A percentile compares a stretch with the other conserved stretches of the same genome.
These are phyloP conservation scores for Candida krabiensis DNA, from an alignment of 805 yeast genomes.

Conservation along the genomic window DNA sequence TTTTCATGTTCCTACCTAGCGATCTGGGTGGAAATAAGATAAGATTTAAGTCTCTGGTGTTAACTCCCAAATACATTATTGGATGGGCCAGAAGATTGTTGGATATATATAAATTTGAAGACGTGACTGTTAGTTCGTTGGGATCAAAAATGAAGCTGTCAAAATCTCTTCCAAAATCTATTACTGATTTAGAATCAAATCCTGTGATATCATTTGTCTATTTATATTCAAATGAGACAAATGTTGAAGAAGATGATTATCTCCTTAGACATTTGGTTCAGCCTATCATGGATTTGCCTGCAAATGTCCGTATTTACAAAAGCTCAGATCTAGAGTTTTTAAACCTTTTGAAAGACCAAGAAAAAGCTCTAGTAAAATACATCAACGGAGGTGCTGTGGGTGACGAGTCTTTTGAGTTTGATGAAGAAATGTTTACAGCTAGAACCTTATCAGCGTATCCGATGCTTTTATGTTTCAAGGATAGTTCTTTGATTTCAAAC, in stretches of 20 bases:
- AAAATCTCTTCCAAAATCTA: slow-evolving; percentile 14
- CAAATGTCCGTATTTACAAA: slow-evolving; percentile 52
- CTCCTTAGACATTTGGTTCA: slow-evolving; percentile 61
- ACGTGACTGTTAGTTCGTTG: slow-evolving; percentile 25
- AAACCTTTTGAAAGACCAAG: slow-evolving; percentile 43
- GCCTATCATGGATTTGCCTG: slow-evolving; percentile 56
- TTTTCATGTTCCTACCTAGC: slow-evolving; percentile 50
- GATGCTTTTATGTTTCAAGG: slow-evolving; percentile 59
- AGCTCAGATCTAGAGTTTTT: slow-evolving; percentile 45
- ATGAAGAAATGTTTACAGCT: slow-evolving; percentile 48
- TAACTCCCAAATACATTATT: slow-evolving; percentile 31
- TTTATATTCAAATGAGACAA: slow-evolving; percentile 48
- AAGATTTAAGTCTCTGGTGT: slow-evolving; percentile 33
- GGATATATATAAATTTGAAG: slow-evolving; percentile 44
- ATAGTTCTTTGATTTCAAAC: slow-evolving; percentile 49
- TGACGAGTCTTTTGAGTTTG: slow-evolving; percentile 29
- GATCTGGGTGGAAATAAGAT: slow-evolving; percentile 47
- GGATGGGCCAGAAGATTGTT: slow-evolving; percentile 49
- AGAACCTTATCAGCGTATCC: slow-evolving; percentile 61
- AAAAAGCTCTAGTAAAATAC: slow-evolving; percentile 38
- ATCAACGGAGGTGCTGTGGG: slow-evolving; percentile 36
- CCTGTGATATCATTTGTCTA: slow-evolving; percentile 55
- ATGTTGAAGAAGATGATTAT: slow-evolving; percentile 60
- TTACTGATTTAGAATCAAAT: slow-evolving; percentile 30
- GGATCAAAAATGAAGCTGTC: slow-evolving; percentile 21